phyloP scores from a whole-genome alignment of 106 monocot species.

The Ottelia alismoides region DNA sequence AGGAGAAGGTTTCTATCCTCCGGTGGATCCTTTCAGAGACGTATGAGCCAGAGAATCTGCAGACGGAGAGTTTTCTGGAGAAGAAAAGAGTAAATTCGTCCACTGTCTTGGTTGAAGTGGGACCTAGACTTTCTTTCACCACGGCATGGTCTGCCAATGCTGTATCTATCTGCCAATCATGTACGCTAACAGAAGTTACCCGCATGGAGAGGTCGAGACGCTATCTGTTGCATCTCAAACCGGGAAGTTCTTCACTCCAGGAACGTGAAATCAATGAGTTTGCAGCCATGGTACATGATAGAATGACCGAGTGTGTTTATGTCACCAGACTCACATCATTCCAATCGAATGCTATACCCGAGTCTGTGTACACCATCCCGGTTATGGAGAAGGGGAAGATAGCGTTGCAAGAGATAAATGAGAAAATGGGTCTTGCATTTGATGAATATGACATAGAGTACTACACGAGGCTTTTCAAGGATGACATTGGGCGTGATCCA shows the following conservation, averaged over 20 bases:
- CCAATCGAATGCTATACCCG: conserved; percentile 29
- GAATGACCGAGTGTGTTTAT: conserved; percentile 97
- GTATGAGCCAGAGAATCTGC: conserved; percentile 76
- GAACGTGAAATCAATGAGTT: conserved; percentile 48
- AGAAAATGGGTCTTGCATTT: conserved; percentile 89
- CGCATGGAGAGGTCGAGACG: conserved; percentile 81
- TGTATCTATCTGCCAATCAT: conserved; percentile 77
- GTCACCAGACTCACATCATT: conserved; percentile 51
- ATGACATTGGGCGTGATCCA: conserved; percentile 83
- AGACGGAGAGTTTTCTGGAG: conserved; percentile 47
- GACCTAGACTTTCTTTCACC: conserved; percentile 82
- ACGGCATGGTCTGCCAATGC: conserved; percentile 92
- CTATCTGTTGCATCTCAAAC: conserved; percentile 46
- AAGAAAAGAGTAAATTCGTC: conserved; percentile 10
- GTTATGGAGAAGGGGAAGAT: conserved; percentile 66
- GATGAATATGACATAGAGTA: conserved; percentile 91
- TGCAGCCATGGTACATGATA: conserved; percentile 77
- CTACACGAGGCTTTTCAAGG: conserved; percentile 72
- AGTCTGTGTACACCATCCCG: conserved; percentile 48
- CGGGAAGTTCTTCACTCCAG: conserved; percentile 32
- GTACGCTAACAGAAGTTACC: conserved; percentile 53
- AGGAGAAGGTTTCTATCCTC: conserved; percentile 55
- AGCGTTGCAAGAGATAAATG: conserved; percentile 77
- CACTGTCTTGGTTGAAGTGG: conserved; percentile 58
- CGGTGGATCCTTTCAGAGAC: conserved; percentile 80